Conservation (phyloP, 2,329 filamentous ascomycete species). For the Ceratocystis ficicola region DNA sequence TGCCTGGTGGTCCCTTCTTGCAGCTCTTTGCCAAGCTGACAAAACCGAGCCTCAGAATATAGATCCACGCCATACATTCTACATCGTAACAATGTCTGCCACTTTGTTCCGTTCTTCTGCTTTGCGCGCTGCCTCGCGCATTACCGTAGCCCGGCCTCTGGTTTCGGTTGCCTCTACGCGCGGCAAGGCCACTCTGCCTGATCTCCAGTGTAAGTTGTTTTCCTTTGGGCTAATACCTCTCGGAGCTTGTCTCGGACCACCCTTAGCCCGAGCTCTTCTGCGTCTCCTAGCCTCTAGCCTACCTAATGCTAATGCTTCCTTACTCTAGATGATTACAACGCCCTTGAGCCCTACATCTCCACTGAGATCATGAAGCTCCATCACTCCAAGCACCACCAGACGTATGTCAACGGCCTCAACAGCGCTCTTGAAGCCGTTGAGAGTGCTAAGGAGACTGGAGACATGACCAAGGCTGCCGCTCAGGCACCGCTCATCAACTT, state of each 20-base stretch:
- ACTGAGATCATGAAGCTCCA: constrained; percentile 94
- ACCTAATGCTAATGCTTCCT: neutral
- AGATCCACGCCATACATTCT: neutral
- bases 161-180: constrained; percentile 66
- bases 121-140: constrained; percentile 57
- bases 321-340: constrained; percentile 76
- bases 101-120: constrained; percentile 61
- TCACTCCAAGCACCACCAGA: constrained; percentile 88
- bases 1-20: neutral
- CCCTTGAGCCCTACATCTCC: constrained; percentile 73
- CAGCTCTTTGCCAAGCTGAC: constrained; percentile 6
- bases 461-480: constrained; percentile 38
- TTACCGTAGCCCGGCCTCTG: constrained; percentile 50
- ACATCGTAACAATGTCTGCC: constrained; percentile 51
- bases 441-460: constrained; percentile 52
- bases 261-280: neutral
- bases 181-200: constrained; percentile 84
- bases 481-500: constrained; percentile 54
- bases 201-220: constrained; percentile 48
- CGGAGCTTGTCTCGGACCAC: neutral
- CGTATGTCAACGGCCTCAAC: constrained; percentile 85
- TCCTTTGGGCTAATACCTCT: neutral
- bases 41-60: neutral
- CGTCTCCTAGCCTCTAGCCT: neutral
- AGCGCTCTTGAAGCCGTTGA: constrained; percentile 60